Evolutionary conservation across 2,329 filamentous ascomycete species (phyloP).

Genomic region (Chaetothyriales sp.): DNA sequence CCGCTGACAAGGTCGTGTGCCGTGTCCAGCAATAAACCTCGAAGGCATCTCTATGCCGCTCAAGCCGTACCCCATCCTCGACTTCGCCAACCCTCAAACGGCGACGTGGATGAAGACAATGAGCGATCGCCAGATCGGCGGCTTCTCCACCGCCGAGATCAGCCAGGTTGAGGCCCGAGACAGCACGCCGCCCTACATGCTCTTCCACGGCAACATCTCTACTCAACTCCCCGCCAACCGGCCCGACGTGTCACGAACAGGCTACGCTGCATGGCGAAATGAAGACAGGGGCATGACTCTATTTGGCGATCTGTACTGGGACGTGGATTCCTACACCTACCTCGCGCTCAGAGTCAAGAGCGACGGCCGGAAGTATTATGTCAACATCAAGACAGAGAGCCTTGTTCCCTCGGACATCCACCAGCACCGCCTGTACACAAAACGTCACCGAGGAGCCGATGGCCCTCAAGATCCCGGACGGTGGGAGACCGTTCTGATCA

Average conservation of each 20-base stretch:
- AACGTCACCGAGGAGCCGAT: slow-evolving; percentile 25
- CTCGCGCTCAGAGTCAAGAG: slow-evolving; percentile 80
- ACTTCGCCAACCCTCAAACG: slow-evolving; percentile 24
- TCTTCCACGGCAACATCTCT: slow-evolving; percentile 81
- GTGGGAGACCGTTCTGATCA: slow-evolving; percentile 92
- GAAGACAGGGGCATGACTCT: slow-evolving; percentile 60
- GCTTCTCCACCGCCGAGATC: slow-evolving; percentile 62
- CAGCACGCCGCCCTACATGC: slow-evolving; percentile 47
- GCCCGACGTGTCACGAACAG: slow-evolving; percentile 62
- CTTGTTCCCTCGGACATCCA: slow-evolving; percentile 92
- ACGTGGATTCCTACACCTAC: slow-evolving; percentile 78
- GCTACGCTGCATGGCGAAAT: slow-evolving; percentile 85
- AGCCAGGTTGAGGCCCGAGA: slow-evolving; percentile 46
- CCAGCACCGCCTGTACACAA: slow-evolving; percentile 66
- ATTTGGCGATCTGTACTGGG: slow-evolving; percentile 78
- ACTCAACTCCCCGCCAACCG: slow-evolving; percentile 63
- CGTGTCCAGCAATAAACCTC: slow-evolving; percentile 17
- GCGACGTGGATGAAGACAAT: slow-evolving; percentile 53
- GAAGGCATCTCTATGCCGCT: slow-evolving; percentile 13
- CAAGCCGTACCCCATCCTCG: slow-evolving; percentile 15
- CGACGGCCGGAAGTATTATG: slow-evolving; percentile 80
- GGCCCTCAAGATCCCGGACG: slow-evolving; percentile 48
- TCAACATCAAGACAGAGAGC: slow-evolving; percentile 90
- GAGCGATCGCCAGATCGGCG: slow-evolving; percentile 75
- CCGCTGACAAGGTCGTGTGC: neutral